Evolutionary conservation across 73 alveolate genomes (phyloP), one percentile per base, ranked within the genome.

Genomic region (Tetrahymena elliotti): DNA sequence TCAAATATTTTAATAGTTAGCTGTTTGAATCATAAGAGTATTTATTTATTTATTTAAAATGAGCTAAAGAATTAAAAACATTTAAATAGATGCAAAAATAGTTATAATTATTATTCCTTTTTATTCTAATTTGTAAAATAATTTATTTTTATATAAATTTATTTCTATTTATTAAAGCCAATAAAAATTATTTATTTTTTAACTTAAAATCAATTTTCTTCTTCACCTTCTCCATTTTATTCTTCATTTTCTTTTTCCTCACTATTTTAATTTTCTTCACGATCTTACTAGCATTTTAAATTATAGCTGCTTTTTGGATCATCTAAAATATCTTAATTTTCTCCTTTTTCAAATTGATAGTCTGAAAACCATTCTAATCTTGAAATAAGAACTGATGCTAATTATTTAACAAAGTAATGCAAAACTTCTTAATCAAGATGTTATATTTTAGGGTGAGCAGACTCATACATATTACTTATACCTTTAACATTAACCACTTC

Each of bases 391-490:
- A 53, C 68, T 84, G 93, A 92, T 2, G 95, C 93, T n/a, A 94
- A 94, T 47, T 94, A 84, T 53, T 97, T 94, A 13, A 93, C 95
- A 40, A 96, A 97, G 18, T 93, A 82, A 15, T 97, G 97, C 13
- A 97, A 84, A 96, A 97, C 95, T 68, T 97, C 98, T 53, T 93
- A 93, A 96, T 97, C 98, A 0, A 97, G 37, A 4, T 96, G 94
- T 38, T 97, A 95, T 24, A 97, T 34, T n/a, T 93, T 96, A 20
- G 98, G 93, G 15, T 96, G 93, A 47, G 93, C 93, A 27, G 94
- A 41, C 16, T 84, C 47, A 12, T 94, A 52, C 47, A 96, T 96
- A 11, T 95, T 97, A 22, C 95, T 95, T 1, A 97, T 96, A 0
- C 98, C 98, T 92, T 94, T 82, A 24, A 94, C 93, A 88, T 97